These are phyloP conservation scores for Russula sp. DNA, from an alignment of 768 basidiomycete species.

Conservation along the genomic window DNA sequence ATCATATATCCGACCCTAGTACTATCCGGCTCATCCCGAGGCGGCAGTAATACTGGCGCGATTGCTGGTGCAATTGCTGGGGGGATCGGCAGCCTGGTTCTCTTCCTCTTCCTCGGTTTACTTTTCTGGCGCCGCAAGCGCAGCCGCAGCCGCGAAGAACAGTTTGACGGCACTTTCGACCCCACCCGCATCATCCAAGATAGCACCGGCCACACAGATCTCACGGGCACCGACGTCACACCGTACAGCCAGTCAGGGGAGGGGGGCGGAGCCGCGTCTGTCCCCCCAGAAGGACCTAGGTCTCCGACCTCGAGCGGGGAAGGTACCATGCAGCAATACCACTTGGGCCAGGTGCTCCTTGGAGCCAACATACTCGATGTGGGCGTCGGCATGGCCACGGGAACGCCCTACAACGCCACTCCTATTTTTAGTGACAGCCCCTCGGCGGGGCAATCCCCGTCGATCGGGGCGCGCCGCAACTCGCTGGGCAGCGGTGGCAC, in stretches of 20 bases:
- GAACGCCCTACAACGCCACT: slow-evolving; percentile 22
- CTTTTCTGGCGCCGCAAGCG: slow-evolving; percentile 30
- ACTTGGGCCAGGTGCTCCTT: slow-evolving; percentile 22
- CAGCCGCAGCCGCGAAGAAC: slow-evolving; percentile 27
- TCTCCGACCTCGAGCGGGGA: not conserved
- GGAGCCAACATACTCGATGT: slow-evolving; percentile 22
- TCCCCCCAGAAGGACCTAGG: slow-evolving; percentile 16
- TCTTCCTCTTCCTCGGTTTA: slow-evolving; percentile 27
- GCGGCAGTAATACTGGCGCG: slow-evolving; percentile 24
- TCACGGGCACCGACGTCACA: slow-evolving; percentile 17
- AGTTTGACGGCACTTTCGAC: slow-evolving; percentile 47
- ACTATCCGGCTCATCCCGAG: not conserved
- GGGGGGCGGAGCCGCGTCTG: slow-evolving; percentile 25
- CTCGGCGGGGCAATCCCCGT: not conserved
- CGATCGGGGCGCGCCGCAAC: not conserved
- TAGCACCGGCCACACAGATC: slow-evolving; percentile 19
- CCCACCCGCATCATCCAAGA: slow-evolving; percentile 38
- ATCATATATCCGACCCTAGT: slow-evolving; percentile 25
- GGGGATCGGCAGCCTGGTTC: slow-evolving; percentile 24
- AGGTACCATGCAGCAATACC: slow-evolving; percentile 29
- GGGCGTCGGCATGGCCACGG: slow-evolving; percentile 18
- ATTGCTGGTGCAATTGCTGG: slow-evolving; percentile 31
- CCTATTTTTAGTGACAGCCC: slow-evolving; percentile 7
- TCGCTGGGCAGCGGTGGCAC: not conserved
- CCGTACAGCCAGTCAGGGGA: slow-evolving; percentile 24